Evolutionary conservation across 2,329 filamentous ascomycete species (phyloP).

Genomic region (Dryadomyces quercivorus): DNA sequence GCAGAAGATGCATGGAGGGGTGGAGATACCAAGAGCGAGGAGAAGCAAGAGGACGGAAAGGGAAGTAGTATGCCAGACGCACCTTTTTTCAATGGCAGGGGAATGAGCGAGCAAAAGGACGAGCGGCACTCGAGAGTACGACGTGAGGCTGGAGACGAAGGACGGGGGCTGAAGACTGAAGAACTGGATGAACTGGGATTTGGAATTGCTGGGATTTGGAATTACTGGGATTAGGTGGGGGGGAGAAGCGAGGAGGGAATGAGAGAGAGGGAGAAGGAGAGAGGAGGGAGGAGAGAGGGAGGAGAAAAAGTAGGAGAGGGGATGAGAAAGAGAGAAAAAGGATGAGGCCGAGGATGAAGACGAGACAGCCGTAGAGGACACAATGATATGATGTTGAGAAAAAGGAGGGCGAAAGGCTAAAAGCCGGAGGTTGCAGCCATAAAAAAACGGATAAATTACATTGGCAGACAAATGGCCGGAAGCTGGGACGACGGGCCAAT

Average conservation of each 20-base stretch:
- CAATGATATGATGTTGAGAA: neutral
- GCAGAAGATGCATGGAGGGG: neutral
- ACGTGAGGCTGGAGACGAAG: neutral
- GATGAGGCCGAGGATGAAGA: neutral
- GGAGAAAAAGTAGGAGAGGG: neutral
- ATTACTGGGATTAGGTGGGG: no score
- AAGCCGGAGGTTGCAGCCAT: neutral
- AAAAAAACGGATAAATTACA: neutral
- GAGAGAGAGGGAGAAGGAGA: neutral
- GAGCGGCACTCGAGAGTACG: neutral
- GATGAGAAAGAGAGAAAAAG: neutral
- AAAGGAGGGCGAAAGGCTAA: conserved; percentile 3
- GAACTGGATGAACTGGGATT: no score
- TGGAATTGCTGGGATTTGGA: no score
- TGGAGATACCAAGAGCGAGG: neutral
- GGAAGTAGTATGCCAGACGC: neutral
- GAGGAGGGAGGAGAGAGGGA: neutral
- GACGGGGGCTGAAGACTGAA: neutral
- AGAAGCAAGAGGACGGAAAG: neutral
- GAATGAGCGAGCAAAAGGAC: neutral
- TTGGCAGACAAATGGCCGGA: neutral
- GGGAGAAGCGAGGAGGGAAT: neutral
- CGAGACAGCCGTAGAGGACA: neutral
- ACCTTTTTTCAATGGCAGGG: neutral
- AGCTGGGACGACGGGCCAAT: neutral